Percentiles rank a stretch among this genome's conserved stretches.
These are phyloP conservation scores for Chenopodium berlandieri DNA, from an alignment of 148 eudicot species.

Conservation along the genomic window DNA sequence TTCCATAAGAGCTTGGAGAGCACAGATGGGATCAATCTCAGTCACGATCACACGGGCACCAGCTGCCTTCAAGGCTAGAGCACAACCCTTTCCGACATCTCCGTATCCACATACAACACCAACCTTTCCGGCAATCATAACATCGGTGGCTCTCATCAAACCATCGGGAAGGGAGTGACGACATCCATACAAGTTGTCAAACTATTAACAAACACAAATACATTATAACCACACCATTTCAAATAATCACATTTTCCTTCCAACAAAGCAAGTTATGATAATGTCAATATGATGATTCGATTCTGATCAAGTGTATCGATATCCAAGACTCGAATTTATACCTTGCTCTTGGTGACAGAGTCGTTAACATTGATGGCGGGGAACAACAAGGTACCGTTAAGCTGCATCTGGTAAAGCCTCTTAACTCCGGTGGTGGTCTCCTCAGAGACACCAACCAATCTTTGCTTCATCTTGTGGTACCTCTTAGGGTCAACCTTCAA, in stretches of 20 bases:
- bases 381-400: constrained; percentile 69
- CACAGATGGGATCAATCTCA: constrained; percentile 93
- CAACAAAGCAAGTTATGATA: no score
- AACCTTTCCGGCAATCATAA: constrained; percentile 97
- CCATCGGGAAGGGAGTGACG: constrained; percentile 99
- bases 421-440: constrained; percentile 99
- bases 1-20: constrained; percentile 92
- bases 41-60: constrained; percentile 93
- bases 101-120: constrained; percentile 92
- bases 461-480: constrained; percentile 81
- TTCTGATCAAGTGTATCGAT: no score
- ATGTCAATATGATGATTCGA: no score
- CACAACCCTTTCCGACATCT: constrained; percentile 99
- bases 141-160: constrained; percentile 98
- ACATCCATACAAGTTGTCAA: constrained; percentile 98
- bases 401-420: constrained; percentile 98
- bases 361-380: constrained; percentile 97
- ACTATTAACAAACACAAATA: constrained; percentile 45
- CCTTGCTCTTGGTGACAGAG: constrained; percentile 99
- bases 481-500: constrained; percentile 73
- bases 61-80: constrained; percentile 82
- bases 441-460: constrained; percentile 91
- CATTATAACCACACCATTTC: not conserved
- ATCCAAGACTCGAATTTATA: constrained; percentile 17
- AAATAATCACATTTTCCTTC: no score